phyloP scores from a whole-genome alignment of 225 moss, liverwort and hornwort genomes.

The Physcomitrium patens region DNA sequence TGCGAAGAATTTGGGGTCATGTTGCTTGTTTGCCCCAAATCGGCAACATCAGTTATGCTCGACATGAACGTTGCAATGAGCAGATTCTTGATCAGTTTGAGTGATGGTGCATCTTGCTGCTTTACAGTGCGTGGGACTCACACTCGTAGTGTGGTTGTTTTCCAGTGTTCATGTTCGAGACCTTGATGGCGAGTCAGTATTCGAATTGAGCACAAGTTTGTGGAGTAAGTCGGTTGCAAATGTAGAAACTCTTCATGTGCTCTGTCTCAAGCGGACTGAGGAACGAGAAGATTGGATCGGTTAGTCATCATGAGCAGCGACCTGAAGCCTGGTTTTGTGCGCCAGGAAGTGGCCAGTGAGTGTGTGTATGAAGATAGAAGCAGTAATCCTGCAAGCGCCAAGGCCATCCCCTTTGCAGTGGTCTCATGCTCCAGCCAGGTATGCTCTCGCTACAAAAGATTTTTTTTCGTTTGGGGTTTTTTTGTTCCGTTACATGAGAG shows the following conservation, averaged over 20 bases:
- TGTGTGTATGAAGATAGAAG: conserved; percentile 29
- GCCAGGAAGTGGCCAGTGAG: conserved; percentile 40
- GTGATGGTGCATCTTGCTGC: not conserved
- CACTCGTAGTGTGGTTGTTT: not conserved
- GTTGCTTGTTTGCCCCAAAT: not conserved
- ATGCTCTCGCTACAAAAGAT: not conserved
- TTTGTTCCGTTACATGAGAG: not conserved
- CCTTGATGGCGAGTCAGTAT: not conserved
- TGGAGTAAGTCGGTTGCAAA: conserved; percentile 13
- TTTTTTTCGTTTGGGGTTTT: not conserved
- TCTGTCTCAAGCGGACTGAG: not conserved
- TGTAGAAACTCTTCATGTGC: not conserved
- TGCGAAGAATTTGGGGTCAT: not conserved
- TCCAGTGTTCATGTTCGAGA: not conserved
- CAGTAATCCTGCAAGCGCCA: conserved; percentile 39
- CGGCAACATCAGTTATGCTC: not conserved
- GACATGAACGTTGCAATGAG: not conserved
- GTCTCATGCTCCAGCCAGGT: conserved; percentile 66
- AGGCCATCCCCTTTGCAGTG: conserved; percentile 48
- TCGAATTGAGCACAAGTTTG: not conserved
- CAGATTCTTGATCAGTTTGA: not conserved
- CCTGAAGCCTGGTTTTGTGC: conserved; percentile 35
- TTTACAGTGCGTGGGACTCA: not conserved
- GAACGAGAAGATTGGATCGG: conserved; percentile 1
- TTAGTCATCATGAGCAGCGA: conserved; percentile 28